These are phyloP conservation scores for Syzygium malaccense DNA, from an alignment of 441 rosid species.

Conservation along the genomic window DNA sequence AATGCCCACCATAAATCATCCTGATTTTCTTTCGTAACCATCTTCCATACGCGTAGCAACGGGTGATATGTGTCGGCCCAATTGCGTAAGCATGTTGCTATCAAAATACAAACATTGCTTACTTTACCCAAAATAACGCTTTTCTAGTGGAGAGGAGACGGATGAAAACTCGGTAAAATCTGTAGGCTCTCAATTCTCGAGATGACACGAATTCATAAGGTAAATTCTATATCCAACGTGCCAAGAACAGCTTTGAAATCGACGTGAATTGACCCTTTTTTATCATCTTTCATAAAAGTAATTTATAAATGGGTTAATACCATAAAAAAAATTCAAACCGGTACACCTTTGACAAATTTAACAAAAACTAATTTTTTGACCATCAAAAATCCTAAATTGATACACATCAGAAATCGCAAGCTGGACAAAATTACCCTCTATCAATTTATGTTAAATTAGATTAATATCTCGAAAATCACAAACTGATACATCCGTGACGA, in stretches of 20 bases:
- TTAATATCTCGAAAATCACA: no score
- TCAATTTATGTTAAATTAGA: no score
- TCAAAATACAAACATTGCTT: not conserved
- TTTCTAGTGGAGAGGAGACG: not conserved
- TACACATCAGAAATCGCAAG: no score
- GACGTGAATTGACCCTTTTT: not conserved
- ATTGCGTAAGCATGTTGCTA: not conserved
- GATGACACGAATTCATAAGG: accelerated
- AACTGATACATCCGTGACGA: no score
- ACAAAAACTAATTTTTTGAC: no score
- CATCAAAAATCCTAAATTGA: no score
- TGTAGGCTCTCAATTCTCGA: not conserved
- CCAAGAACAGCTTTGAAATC: not conserved
- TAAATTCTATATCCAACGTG: not conserved
- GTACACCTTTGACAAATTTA: no score
- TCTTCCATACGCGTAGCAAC: not conserved
- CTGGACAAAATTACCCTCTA: no score
- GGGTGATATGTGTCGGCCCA: accelerated
- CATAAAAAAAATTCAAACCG: no score
- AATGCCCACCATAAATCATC: not conserved
- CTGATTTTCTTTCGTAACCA: not conserved
- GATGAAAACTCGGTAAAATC: no score
- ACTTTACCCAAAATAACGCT: not conserved
- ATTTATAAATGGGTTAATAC: not conserved
- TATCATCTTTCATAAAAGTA: not conserved